A percentile compares a stretch with the other conserved stretches of the same genome.
Evolutionary conservation across 306 rosid genomes (phyloP).

Genomic region (Pterocarpus macrocarpus): DNA sequence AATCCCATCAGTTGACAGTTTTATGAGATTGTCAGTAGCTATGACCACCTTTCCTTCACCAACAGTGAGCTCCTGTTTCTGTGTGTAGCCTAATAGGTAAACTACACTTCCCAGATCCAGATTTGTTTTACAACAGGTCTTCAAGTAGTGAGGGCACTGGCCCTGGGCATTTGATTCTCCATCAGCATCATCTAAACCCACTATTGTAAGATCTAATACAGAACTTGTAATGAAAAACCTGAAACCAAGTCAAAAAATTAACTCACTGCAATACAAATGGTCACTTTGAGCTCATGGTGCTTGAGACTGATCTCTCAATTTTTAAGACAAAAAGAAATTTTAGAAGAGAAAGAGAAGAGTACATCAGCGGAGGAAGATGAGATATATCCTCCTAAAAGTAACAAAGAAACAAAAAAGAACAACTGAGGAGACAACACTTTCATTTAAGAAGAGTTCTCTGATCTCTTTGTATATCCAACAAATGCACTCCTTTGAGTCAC

Average conservation of each 20-base stretch:
- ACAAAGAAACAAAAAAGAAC: too few relatives aligned
- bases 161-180: constrained; percentile 85
- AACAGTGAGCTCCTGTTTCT: constrained; percentile 76
- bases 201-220: constrained; percentile 94
- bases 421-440: background rate
- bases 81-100: constrained; percentile 86
- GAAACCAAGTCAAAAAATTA: constrained; percentile 54
- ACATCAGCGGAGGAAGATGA: background rate
- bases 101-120: constrained; percentile 91
- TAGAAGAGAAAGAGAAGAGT: background rate
- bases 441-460: background rate
- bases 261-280: constrained; percentile 14
- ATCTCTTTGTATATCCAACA: background rate
- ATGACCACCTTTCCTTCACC: constrained; percentile 96
- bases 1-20: constrained; percentile 86
- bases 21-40: constrained; percentile 96
- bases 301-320: too few relatives aligned
- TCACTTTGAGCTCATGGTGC: background rate
- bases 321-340: background rate
- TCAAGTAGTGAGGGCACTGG: constrained; percentile 74
- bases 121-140: constrained; percentile 82
- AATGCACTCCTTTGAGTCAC: background rate
- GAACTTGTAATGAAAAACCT: constrained; percentile 98
- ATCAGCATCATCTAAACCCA: constrained; percentile 85
- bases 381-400: too few relatives aligned